Evolutionary conservation across 2,329 filamentous ascomycete genomes (phyloP), one percentile per base, ranked within the genome.

Genomic region (Verticillium alfalfae): DNA sequence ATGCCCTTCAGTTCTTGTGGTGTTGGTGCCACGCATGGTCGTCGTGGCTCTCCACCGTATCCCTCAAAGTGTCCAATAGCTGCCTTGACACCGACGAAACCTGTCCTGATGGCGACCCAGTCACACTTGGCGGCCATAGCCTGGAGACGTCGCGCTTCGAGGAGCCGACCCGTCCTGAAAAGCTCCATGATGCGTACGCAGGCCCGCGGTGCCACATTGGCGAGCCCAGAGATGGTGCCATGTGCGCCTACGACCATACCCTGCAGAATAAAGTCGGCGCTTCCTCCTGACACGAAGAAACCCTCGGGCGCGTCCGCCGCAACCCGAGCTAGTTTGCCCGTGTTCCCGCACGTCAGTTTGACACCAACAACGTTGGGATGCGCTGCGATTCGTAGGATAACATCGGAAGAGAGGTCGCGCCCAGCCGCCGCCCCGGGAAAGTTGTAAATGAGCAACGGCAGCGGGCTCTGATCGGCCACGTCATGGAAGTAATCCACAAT

Each of bases 231-330:
- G 65, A 93, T 89, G 68, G 90, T 84, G 38, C 90, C 90, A 62
- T 88, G 84, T 3, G 87, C 89, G 31, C 89, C 90, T 4, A 86
- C 88, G 54, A 89, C 80, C 45, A 91, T 74, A 1, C 87, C 87
- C 72, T 91, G 89, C 13, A 92, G 75, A 13, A 86, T 88, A 73
- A 92, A 92, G 75, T 93, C 89, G 59, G 88, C 88, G 57, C 86
- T 89, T 61, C 90, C 90, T 52, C 88, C 89, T 68, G 89, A 84
- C 63, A 88, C 88, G 70, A 90, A 81, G 78, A 92, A 92, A 6
- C 64, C 65, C 15, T 64, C 58, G 12, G 67, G 67, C 9, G 58
- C 65, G 18, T 59, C 63, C 16, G 55, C 83, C 52, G 74, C 86
- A 65, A 84, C 83, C 70, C 78, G 87, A 60, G 87, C 90, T 52